Evolutionary conservation across 1,139 yeast species (phyloP).

Genomic region (Blastobotrys capitulatus): DNA sequence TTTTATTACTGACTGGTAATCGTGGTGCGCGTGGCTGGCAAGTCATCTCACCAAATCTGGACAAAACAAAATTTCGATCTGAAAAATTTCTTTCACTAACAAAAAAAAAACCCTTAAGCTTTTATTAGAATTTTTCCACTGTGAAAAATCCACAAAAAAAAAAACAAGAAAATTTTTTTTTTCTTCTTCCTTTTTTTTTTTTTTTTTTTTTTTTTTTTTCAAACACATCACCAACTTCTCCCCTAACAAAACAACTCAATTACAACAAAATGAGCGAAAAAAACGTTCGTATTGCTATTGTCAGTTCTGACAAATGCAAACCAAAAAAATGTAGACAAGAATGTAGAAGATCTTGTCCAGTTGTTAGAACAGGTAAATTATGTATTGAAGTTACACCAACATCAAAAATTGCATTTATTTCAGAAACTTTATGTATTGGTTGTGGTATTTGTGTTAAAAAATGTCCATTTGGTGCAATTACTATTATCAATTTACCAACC

Average conservation of each 20-base stretch:
- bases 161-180: neutral
- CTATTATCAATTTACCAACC: constrained; percentile 92
- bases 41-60: neutral
- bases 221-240: neutral
- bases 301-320: constrained; percentile 88
- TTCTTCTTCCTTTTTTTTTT: neutral
- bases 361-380: constrained; percentile 92
- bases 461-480: constrained; percentile 96
- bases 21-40: constrained; percentile 1
- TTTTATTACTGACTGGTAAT: too few species aligned
- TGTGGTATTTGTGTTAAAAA: constrained; percentile 99
- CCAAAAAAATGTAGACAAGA: constrained; percentile 98
- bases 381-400: constrained; percentile 95
- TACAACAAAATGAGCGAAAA: neutral
- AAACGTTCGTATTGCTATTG: constrained; percentile 64
- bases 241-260: neutral
- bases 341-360: constrained; percentile 95
- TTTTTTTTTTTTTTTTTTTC: neutral
- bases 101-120: neutral
- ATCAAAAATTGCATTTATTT: constrained; percentile 87
- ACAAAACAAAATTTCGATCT: neutral
- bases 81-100: neutral
- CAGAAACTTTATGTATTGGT: constrained; percentile 95
- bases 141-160: neutral
- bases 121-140: too few species aligned